Evolutionary conservation across 2,329 filamentous ascomycete genomes (phyloP), one percentile per base, ranked within the genome.

Genomic region (Aspergillus ochraceus): DNA sequence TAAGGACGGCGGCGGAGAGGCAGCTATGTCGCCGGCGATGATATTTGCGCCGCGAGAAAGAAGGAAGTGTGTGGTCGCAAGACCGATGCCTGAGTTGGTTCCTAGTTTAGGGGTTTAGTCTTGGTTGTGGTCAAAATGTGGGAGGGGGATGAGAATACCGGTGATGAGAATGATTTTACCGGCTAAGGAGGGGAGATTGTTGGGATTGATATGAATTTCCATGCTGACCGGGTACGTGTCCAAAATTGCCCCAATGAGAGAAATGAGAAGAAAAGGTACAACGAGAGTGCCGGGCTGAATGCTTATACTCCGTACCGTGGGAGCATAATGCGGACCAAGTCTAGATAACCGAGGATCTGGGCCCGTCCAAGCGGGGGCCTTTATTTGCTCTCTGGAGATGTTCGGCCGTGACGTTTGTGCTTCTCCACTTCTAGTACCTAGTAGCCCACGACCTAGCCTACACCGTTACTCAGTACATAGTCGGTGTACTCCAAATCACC

Each of bases 41-140:
- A 88, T 84, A 17, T 76, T 79, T 29, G 84, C 85, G 20, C 84
- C 85, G 0, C 81, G 70, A 0, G 78, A 73, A 8, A 87, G 74
- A 14, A 87, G 79, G 2, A 83, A 74, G 9, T 80, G 70, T 8
- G 81, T 78, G 1, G 85, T 86, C 56, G 83, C 83, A 14, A 86
- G 78, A 32, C 86, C 85, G 55, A 88, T 88, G 17, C 86, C 86
- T 2, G 84, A 86, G 0, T 83, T 84, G 58, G 83, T 83, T 52
- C 85, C 84, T 81, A 57, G 6, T 42, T 57, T 2, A 29, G 8
- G 26, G 22, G 52, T 8, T 47, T 32, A 42, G 45, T 54, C 19
- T 52, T 5, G 17, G 14, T 51, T 42, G 20, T n/a, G 30, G 24
- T 42, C 29, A 54, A n/a, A 17, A 49, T 49, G 22, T 36, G 14